phyloP scores from a whole-genome alignment of 495 filamentous ascomycete species.

The Aspergillus affinis region DNA sequence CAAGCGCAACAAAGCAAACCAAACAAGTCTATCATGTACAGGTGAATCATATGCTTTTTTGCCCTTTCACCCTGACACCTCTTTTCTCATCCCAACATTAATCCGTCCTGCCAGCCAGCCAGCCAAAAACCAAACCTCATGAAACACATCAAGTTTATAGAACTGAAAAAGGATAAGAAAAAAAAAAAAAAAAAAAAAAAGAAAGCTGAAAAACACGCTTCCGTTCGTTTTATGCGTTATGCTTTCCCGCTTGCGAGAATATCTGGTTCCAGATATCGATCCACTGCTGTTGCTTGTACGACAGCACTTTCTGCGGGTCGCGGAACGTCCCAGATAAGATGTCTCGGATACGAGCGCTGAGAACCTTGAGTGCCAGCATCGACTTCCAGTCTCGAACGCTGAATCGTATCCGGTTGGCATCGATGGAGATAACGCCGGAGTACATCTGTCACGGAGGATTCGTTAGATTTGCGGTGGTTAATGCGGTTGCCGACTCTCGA shows the following conservation, averaged over 20 bases:
- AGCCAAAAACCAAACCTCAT: background rate
- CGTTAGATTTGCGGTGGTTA: background rate
- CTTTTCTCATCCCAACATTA: background rate
- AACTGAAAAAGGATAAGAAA: background rate
- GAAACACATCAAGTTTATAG: background rate
- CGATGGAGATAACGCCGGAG: conserved; percentile 79
- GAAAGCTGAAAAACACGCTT: background rate
- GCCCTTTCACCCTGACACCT: background rate
- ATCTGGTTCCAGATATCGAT: conserved; percentile 63
- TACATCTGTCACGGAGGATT: conserved; percentile 56
- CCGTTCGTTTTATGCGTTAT: background rate
- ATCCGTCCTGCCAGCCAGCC: background rate
- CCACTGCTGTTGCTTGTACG: conserved; percentile 70
- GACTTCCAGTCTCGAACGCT: conserved; percentile 85
- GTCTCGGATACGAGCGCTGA: conserved; percentile 67
- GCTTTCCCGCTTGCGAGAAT: conserved; percentile 36
- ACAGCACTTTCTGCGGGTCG: conserved; percentile 65
- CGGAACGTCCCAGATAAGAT: conserved; percentile 70
- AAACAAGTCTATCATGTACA: no score
- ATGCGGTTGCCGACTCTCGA: background rate
- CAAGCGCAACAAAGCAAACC: no score
- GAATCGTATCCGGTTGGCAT: conserved; percentile 86
- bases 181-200: background rate
- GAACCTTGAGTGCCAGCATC: conserved; percentile 77
- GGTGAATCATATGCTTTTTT: no score